Base-by-base conservation (phyloP, 2,329 filamentous ascomycete genomes). In the Alternaria gaisen region DNA sequence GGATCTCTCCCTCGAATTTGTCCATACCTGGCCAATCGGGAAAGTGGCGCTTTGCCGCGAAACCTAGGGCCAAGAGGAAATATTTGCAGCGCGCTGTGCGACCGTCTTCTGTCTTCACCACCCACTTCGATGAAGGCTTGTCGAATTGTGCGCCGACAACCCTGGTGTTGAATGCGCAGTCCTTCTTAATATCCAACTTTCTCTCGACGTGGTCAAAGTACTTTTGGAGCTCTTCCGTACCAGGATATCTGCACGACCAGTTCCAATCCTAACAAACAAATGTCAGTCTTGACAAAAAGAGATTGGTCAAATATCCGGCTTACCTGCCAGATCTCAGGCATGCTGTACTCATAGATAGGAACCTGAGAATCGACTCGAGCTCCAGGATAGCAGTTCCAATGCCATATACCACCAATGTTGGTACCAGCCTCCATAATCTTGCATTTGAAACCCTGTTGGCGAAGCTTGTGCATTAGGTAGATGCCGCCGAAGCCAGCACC, bases 171-270 rank as follows among this genome's bases (percentile, higher is more conserved):
- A 88, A 88, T 1, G 83, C 78, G 28, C 80, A 82, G 60, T 88
- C 85, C 65, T 87, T 88, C 70, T 83, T 86, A 20, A 90, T 76
- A 12, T 82, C 75, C 7, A 87, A 67, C 5, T 84, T 80, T 58
- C 84, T 84, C 55, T 88, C 87, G 18, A 87, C 83, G 51, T 87
- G 84, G 16, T 87, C 82, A 68, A 90, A 90, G 72, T 90, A 90
- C 4, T 72, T 70, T 12, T 84, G 80, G 1, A 90, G 78, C 44
- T 90, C 84, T 24, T 80, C 63, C 24, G 82, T 84, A 11, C 74
- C 81, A 0, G 86, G 85, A 51, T 86, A 88, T 58, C 83, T 83
- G 61, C 73, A 81, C 0, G 79, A 77, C 84, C 86, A 90, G 36
- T 79, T 86, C 86, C 86, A 89, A 4, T 83, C 83, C 71, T 86